Percentiles rank a stretch among this genome's conserved stretches.
Evolutionary conservation across 108 stramenopile species (phyloP).

Genomic region (Aurantiochytrium sp.): DNA sequence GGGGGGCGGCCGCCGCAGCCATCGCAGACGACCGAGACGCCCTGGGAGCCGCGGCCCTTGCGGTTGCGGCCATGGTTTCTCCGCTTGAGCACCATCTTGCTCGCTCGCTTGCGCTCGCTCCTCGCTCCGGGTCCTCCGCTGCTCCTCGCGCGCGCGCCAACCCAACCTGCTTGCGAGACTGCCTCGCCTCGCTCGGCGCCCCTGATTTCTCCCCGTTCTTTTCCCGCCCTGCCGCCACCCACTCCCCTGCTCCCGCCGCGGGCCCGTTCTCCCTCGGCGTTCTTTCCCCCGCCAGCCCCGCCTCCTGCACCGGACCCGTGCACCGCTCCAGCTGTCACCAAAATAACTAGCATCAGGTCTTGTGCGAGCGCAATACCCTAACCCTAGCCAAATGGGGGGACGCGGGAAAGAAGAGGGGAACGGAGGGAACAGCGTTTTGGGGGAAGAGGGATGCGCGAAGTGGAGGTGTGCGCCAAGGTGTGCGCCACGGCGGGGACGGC

Average conservation of each 20-base stretch:
- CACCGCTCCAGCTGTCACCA: too few species aligned
- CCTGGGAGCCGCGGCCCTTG: conserved; percentile 94
- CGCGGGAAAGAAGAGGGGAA: too few species aligned
- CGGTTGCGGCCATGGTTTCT: conserved; percentile 99
- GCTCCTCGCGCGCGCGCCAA: neutral
- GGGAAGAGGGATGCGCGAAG: too few species aligned
- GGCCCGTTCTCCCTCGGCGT: too few species aligned
- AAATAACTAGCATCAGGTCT: too few species aligned
- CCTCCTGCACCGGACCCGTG: too few species aligned
- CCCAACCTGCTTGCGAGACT: neutral
- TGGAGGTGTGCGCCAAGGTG: too few species aligned
- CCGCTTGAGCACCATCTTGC: conserved; percentile 94
- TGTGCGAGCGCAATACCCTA: too few species aligned
- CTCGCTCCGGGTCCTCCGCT: neutral
- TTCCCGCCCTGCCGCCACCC: neutral
- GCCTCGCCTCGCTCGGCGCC: neutral
- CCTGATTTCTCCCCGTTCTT: neutral
- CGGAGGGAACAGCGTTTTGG: too few species aligned
- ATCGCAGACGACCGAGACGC: conserved; percentile 94
- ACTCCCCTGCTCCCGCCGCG: neutral
- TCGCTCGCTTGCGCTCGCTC: neutral
- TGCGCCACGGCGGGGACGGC: too few species aligned
- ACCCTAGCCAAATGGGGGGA: too few species aligned
- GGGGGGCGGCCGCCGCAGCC: conserved; percentile 98
- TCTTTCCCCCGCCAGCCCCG: too few species aligned